These are phyloP conservation scores for Glycyrrhiza uralensis DNA, from an alignment of 306 rosid species.

Conservation along the genomic window DNA sequence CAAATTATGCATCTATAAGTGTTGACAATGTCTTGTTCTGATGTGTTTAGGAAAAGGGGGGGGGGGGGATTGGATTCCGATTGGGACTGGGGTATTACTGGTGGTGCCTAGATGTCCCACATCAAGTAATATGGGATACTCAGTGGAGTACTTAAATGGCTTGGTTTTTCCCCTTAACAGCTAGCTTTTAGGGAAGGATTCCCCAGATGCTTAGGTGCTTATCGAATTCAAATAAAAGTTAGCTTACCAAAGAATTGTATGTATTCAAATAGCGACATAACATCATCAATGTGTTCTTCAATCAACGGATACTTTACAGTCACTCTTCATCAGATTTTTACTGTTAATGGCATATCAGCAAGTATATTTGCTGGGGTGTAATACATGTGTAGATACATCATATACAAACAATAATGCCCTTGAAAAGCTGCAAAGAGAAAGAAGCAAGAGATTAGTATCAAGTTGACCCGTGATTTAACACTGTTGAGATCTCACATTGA, in stretches of 20 bases:
- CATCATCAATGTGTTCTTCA: constrained; percentile 49
- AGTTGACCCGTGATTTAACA: too few relatives aligned
- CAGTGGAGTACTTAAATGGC: too few relatives aligned
- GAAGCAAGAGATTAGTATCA: background rate
- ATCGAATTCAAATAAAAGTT: background rate
- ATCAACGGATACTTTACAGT: constrained; percentile 35
- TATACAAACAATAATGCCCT: constrained; percentile 61
- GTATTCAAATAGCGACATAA: background rate
- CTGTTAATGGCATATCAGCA: constrained; percentile 43
- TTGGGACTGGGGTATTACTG: too few relatives aligned
- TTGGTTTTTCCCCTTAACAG: too few relatives aligned
- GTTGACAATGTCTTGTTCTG: background rate
- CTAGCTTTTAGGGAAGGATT: too few relatives aligned
- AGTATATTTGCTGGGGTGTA: constrained; percentile 54
- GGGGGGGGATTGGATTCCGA: too few relatives aligned
- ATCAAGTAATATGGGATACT: too few relatives aligned
- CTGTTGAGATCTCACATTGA: too few relatives aligned
- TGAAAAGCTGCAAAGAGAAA: constrained; percentile 51
- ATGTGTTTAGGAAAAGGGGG: too few relatives aligned
- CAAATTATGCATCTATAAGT: background rate
- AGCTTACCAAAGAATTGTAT: constrained; percentile 25
- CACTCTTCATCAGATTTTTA: constrained; percentile 47
- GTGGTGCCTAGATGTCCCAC: too few relatives aligned
- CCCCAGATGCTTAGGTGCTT: too few relatives aligned
- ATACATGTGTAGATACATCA: constrained; percentile 68